phyloP scores from a whole-genome alignment of 176 grass and related monocot species.

The Raddia guianensis region DNA sequence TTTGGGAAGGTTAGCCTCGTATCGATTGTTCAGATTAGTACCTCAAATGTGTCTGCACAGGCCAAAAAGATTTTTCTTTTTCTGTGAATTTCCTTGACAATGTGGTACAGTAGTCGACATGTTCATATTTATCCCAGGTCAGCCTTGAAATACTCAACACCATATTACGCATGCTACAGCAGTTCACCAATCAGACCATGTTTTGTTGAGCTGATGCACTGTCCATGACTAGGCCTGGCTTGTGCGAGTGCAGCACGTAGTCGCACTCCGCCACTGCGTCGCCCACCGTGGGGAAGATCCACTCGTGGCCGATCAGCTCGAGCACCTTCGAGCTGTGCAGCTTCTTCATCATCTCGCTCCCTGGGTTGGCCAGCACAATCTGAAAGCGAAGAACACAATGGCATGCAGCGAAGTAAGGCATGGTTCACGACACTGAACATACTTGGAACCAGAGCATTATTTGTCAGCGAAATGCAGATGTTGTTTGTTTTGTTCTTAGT shows the following conservation, averaged over 20 bases:
- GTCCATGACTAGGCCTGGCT: constrained; percentile 33
- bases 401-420: not conserved
- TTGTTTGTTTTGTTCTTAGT: not conserved
- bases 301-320: constrained; percentile 75
- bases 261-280: constrained; percentile 72
- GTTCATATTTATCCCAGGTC: constrained; percentile 38
- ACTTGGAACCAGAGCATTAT: not conserved
- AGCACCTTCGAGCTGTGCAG: constrained; percentile 80
- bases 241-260: constrained; percentile 65
- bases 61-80: constrained; percentile 30
- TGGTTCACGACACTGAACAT: not conserved
- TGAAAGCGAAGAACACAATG: constrained; percentile 29
- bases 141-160: not conserved
- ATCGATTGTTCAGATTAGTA: not conserved
- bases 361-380: constrained; percentile 84
- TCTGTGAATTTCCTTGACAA: constrained; percentile 24
- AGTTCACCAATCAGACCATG: constrained; percentile 49
- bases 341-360: constrained; percentile 97
- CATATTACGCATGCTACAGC: not conserved
- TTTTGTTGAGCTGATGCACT: constrained; percentile 31
- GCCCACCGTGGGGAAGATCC: constrained; percentile 85
- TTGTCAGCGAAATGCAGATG: not conserved
- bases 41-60: not conserved
- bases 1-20: constrained; percentile 1
- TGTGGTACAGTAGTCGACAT: constrained; percentile 44